phyloP scores from a whole-genome alignment of 306 rosid genomes.

The Betula pendula region DNA sequence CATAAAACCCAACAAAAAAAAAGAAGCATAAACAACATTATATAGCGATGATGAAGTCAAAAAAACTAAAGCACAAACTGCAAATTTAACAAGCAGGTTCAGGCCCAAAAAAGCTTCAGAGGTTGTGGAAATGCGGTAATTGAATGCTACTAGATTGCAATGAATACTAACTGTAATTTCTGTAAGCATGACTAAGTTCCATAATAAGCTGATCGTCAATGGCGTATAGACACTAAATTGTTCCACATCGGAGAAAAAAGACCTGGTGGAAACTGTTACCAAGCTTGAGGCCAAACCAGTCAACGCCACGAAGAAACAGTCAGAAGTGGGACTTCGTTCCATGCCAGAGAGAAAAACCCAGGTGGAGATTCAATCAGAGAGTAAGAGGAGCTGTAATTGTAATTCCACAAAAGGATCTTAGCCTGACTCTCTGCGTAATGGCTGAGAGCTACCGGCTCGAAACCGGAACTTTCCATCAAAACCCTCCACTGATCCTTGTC shows the following conservation, averaged over 20 bases:
- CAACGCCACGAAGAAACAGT: conserved; percentile 95
- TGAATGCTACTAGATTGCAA: conserved; percentile 25
- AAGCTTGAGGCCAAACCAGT: conserved; percentile 26
- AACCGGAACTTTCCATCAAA: conserved; percentile 70
- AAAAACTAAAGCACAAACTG: conserved; percentile 41
- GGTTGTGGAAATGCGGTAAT: conserved; percentile 10
- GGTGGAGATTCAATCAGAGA: conserved; percentile 68
- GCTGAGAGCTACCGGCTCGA: conserved; percentile 66
- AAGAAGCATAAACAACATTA: not conserved
- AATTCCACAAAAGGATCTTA: conserved; percentile 71
- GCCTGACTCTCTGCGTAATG: conserved; percentile 94
- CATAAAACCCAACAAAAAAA: conserved; percentile 30
- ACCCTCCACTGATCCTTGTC: conserved; percentile 74
- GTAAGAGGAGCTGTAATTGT: conserved; percentile 57
- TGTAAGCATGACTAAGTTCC: conserved; percentile 16
- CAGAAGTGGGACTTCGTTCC: conserved; percentile 77
- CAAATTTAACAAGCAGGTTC: conserved; percentile 27
- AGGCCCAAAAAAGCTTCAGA: conserved; percentile 15
- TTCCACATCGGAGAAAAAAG: conserved; percentile 74
- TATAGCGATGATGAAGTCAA: conserved; percentile 7
- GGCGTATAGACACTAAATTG: conserved; percentile 52
- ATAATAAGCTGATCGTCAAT: conserved; percentile 35
- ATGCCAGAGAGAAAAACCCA: conserved; percentile 80
- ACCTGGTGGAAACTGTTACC: conserved; percentile 61
- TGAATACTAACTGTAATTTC: conserved; percentile 22